Conservation (phyloP, 2,329 filamentous ascomycete genomes). For the Neopestalotiopsis clavispora region DNA sequence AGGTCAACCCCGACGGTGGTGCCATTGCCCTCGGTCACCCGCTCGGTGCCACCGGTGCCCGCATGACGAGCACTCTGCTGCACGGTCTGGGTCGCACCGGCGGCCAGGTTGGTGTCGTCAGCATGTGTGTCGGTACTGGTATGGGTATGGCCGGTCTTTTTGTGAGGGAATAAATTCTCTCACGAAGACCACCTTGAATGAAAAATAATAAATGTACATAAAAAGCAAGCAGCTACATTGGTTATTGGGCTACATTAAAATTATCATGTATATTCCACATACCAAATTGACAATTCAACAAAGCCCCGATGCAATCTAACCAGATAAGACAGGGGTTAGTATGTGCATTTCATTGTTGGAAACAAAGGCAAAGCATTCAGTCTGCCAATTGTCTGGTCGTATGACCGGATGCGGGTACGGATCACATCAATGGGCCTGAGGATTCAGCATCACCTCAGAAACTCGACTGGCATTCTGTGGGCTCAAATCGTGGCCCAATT, state of each 20-base stretch:
- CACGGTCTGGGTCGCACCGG: constrained; percentile 72
- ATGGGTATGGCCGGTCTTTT: constrained; percentile 77
- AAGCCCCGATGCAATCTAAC: too few relatives aligned
- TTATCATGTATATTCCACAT: constrained; percentile 7
- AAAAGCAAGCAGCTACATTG: background rate
- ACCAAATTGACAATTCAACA: too few relatives aligned
- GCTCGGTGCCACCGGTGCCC: constrained; percentile 83
- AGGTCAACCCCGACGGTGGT: constrained; percentile 90
- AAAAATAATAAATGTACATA: background rate
- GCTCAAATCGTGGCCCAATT: background rate
- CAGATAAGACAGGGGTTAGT: too few relatives aligned
- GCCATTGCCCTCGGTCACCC: constrained; percentile 95
- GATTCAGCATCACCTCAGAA: background rate
- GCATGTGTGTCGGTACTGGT: constrained; percentile 88
- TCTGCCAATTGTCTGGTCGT: too few relatives aligned
- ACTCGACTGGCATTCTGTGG: background rate
- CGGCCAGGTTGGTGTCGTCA: constrained; percentile 81
- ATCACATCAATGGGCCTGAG: background rate
- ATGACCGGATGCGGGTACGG: background rate
- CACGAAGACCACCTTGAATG: background rate
- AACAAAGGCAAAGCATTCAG: too few relatives aligned
- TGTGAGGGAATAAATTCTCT: constrained; percentile 58
- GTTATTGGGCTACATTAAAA: constrained; percentile 3
- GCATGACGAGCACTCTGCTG: constrained; percentile 75
- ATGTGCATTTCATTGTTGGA: too few relatives aligned